phyloP scores from a whole-genome alignment of 495 filamentous ascomycete genomes.

The Talaromyces stipitatus region DNA sequence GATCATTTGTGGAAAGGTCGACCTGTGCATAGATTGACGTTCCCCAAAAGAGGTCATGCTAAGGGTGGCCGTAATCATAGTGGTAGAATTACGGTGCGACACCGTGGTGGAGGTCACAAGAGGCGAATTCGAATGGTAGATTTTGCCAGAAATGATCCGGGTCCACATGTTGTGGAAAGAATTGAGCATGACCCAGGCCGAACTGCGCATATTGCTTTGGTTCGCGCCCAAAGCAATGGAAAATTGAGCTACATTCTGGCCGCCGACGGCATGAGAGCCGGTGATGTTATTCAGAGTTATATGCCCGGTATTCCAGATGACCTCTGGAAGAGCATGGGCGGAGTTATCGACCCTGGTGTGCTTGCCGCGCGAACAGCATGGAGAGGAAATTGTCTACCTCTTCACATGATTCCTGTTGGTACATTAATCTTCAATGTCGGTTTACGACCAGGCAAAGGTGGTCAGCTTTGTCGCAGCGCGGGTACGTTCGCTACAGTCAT shows the following conservation, averaged over 20 bases:
- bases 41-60: constrained; percentile 79
- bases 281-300: constrained; percentile 87
- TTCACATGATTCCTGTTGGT: constrained; percentile 90
- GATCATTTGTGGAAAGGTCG: constrained; percentile 94
- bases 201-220: constrained; percentile 84
- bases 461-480: constrained; percentile 87
- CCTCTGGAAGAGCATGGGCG: constrained; percentile 83
- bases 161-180: constrained; percentile 78
- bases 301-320: constrained; percentile 78
- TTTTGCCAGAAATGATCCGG: constrained; percentile 66
- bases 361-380: constrained; percentile 88
- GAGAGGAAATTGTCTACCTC: constrained; percentile 88
- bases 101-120: constrained; percentile 86
- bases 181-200: constrained; percentile 95
- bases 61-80: constrained; percentile 90
- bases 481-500: constrained; percentile 85
- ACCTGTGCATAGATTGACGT: constrained; percentile 74
- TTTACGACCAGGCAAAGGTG: constrained; percentile 60
- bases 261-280: constrained; percentile 84
- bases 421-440: constrained; percentile 88
- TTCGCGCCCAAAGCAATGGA: constrained; percentile 53
- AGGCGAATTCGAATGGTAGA: constrained; percentile 86
- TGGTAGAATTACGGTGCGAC: constrained; percentile 77
- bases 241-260: constrained; percentile 78
- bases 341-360: constrained; percentile 85